Base-by-base conservation (phyloP, 371 early-diverging fungal species). In the Sporodiniella umbellata region DNA sequence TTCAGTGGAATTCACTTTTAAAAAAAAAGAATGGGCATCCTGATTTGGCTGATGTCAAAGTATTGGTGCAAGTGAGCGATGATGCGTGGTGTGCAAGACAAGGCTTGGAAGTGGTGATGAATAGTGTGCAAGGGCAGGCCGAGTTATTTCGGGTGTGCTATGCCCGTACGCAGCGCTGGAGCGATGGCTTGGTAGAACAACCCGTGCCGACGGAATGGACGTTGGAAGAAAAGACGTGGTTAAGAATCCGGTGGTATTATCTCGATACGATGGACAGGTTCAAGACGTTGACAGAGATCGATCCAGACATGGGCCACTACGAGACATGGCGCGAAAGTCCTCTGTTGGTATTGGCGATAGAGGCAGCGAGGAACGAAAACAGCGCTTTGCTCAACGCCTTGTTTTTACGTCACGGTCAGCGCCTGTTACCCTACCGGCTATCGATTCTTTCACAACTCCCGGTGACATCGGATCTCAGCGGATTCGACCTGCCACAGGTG, bases 361-460 rank as follows among this genome's bases (percentile, higher is more conserved):
- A 76, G 26, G 85, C 72, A 59, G 90, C 90, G 1, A 61, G 74
- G 1, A 55, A 61, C 11, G 83, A 76, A 52, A 76, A 84, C 31
- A 61, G 80, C 31, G 52, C 60, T 15, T 87, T 83, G 0, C 52
- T 90, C 22, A 72, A 78, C 42, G 73, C 82, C 8, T 52, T 92
- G 12, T 83, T 88, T 48, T 79, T 72, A 42, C 79, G 85, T 3
- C 87, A 88, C 48, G 78, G 79, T 1, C 43, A 58, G 1, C 74
- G 79, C 31, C 55, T 84, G 0, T 54, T 80, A 31, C 84, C 85
- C 3, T 83, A 81, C 53, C 74, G 89, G 24, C 54, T 87, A 7
- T 70, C 72, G 7, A 84, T 90, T 45, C 57, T 87, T 7, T 70
- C 76, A 7, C 76, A 81, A 37, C 72, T 92, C 1, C 89, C 89